Evolutionary conservation across 306 rosid genomes (phyloP), one percentile per base, ranked within the genome.

Genomic region (Glycyrrhiza uralensis): DNA sequence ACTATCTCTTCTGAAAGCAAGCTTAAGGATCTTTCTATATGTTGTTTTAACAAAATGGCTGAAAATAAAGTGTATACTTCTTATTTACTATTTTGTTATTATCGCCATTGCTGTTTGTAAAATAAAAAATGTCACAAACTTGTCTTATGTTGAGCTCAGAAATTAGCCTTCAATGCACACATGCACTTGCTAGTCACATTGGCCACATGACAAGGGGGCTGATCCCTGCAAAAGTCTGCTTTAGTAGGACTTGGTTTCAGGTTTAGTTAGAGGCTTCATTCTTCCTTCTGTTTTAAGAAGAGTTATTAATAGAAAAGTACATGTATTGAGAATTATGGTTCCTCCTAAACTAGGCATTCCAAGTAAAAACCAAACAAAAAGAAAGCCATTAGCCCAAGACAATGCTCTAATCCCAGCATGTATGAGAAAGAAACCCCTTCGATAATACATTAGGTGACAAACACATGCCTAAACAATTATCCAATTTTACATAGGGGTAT

Each of bases 11-110:
- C 6, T 10, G 9, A 36, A 23, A 47, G 29, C 71, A 47, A 20
- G 28, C 41, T 60, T 61, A 47, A 35, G 52, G 39, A 49, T 10
- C 62, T 50, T 23, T 33, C 15, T 32, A 35, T 54, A 23, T 8
- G 41, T 70, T 70, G 59, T 54, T 66, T 29, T 66, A 49, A 47
- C 55, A 42, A 70, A 70, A 42, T 38, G n/a, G 15, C 23, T 54
- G 41, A 38, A 52, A n/a, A 52, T 17, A 9, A 24, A 36, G 18
- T 52, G 4, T 20, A 44, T n/a, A n/a, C n/a, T n/a, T n/a, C 51
- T 47, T 51, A 20, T 8, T 19, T 68, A 7, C 30, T 50, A 13
- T 10, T 64, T 24, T 19, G 22, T 49, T 36, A 18, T 58, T 29
- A 33, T 45, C 32, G 1, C 22, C 35, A 49, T 44, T 72, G 35